Conservation (phyloP, 768 basidiomycete species). For the Termitomyces titanicus region DNA sequence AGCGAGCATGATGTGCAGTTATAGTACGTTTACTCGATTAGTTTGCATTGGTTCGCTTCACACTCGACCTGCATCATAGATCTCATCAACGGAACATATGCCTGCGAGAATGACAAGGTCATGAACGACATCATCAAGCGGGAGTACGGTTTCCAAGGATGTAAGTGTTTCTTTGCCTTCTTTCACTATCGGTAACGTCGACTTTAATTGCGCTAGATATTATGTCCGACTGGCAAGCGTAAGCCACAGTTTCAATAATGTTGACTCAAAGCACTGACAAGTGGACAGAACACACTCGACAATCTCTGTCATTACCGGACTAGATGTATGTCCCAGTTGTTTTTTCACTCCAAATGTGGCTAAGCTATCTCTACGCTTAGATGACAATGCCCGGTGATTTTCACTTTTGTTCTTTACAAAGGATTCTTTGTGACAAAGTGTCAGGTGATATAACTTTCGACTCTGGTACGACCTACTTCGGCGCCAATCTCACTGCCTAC, state of each 20-base stretch:
- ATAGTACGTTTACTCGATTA: slow-evolving; percentile 42
- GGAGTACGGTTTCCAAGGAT: slow-evolving; percentile 77
- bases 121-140: slow-evolving; percentile 74
- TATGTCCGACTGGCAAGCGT: slow-evolving; percentile 75
- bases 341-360: not conserved
- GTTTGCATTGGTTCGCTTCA: not conserved
- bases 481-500: slow-evolving; percentile 61
- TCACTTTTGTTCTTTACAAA: too few species aligned
- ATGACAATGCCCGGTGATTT: slow-evolving; percentile 65
- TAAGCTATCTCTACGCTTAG: slow-evolving; percentile 24
- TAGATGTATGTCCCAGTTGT: slow-evolving; percentile 46
- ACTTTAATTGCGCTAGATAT: slow-evolving; percentile 37
- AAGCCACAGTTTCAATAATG: slow-evolving; percentile 13
- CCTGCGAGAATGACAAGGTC: slow-evolving; percentile 70
- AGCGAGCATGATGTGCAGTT: slow-evolving; percentile 72
- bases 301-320: slow-evolving; percentile 52
- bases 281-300: slow-evolving; percentile 50
- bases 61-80: slow-evolving; percentile 35
- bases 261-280: not conserved
- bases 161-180: slow-evolving; percentile 26
- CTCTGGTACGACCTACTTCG: slow-evolving; percentile 56
- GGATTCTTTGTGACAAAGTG: not conserved
- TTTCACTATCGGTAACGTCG: not conserved
- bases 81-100: slow-evolving; percentile 64
- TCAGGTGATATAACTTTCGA: slow-evolving; percentile 39